phyloP scores from a whole-genome alignment of 768 basidiomycete species.

The Macrolepiota fuliginosa region DNA sequence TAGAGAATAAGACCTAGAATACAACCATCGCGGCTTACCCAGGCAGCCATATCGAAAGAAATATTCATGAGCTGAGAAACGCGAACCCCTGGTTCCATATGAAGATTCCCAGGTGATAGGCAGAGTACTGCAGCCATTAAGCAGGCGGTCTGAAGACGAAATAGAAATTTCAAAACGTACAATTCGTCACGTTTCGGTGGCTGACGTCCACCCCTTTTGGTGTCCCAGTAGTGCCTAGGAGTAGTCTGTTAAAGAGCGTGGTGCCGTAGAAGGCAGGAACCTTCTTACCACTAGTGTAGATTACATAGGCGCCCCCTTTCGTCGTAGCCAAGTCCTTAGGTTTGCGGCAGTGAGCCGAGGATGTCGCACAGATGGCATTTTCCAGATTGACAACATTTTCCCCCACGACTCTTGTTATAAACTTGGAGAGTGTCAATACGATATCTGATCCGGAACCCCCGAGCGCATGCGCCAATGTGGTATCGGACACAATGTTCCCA shows the following conservation, averaged over 20 bases:
- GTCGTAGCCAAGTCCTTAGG: constrained; percentile 35
- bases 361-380: constrained; percentile 23
- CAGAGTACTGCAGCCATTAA: constrained; percentile 37
- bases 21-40: constrained; percentile 31
- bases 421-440: constrained; percentile 43
- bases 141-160: constrained; percentile 8
- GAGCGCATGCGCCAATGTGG: constrained; percentile 49
- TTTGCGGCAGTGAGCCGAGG: constrained; percentile 29
- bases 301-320: constrained; percentile 51
- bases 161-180: constrained; percentile 28
- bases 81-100: constrained; percentile 53
- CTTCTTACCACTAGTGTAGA: constrained; percentile 56
- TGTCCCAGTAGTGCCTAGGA: constrained; percentile 49
- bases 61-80: constrained; percentile 63
- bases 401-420: constrained; percentile 32
- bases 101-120: constrained; percentile 51
- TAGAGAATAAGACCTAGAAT: constrained; percentile 12
- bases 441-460: constrained; percentile 40
- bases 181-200: constrained; percentile 57
- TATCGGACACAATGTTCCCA: constrained; percentile 55
- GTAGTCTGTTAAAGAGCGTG: neutral
- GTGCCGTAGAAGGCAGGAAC: constrained; percentile 11
- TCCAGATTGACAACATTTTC: constrained; percentile 31
- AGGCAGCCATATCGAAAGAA: constrained; percentile 67
- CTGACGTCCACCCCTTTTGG: constrained; percentile 63